Evolutionary conservation across 2,329 filamentous ascomycete species (phyloP).

Genomic region (Sclerotinia glacialis): DNA sequence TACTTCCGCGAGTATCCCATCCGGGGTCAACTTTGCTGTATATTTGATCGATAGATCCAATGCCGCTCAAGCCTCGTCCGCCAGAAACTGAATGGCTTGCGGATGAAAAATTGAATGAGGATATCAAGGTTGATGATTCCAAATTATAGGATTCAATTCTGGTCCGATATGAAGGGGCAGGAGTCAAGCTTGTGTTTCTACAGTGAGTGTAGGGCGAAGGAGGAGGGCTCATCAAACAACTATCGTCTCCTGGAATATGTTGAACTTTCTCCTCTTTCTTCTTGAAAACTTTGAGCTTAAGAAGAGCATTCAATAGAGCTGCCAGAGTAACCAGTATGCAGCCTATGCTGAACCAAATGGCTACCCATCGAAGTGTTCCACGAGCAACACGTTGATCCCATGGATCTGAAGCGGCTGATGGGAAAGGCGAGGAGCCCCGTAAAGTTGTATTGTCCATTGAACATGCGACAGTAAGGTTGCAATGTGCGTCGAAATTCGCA

Average conservation of each 20-base stretch:
- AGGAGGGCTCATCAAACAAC: background rate
- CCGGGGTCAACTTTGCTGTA: slow-evolving; percentile 7
- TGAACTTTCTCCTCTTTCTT: background rate
- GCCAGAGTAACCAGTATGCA: slow-evolving; percentile 3
- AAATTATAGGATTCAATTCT: slow-evolving; percentile 17
- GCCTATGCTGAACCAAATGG: slow-evolving; percentile 19
- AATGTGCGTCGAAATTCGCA: slow-evolving; percentile 36
- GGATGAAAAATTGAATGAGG: slow-evolving; percentile 5
- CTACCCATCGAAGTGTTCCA: slow-evolving; percentile 21
- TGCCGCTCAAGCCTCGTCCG: background rate
- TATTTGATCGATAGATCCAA: slow-evolving; percentile 11
- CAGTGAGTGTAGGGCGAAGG: slow-evolving; percentile 9
- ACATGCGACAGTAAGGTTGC: slow-evolving; percentile 39
- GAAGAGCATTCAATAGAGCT: slow-evolving; percentile 16
- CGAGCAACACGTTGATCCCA: slow-evolving; percentile 18
- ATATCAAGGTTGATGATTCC: background rate
- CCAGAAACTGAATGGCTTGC: background rate
- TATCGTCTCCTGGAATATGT: background rate
- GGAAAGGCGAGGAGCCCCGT: slow-evolving; percentile 20
- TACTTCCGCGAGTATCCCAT: background rate
- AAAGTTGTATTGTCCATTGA: slow-evolving; percentile 30
- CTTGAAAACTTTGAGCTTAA: slow-evolving; percentile 18
- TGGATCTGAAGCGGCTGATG: background rate
- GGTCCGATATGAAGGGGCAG: slow-evolving; percentile 14
- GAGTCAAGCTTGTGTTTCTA: slow-evolving; percentile 8